phyloP scores from a whole-genome alignment of 257 asterid species.

The Prunella vulgaris region DNA sequence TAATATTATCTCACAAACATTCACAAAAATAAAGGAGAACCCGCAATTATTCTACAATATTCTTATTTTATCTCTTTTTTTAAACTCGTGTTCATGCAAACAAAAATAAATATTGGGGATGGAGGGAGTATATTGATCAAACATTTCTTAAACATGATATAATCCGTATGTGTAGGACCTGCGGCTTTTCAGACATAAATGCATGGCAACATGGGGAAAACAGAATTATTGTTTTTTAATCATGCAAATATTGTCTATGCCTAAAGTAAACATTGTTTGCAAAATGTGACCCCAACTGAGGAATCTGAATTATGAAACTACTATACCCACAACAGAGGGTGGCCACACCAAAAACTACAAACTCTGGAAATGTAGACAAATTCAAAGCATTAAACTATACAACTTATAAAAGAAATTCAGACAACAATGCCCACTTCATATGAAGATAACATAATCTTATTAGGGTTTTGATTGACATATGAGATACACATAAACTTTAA shows the following conservation, averaged over 20 bases:
- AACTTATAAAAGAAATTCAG: neutral
- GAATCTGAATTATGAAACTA: constrained; percentile 17
- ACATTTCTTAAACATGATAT: neutral
- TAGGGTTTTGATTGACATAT: constrained; percentile 16
- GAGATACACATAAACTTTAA: constrained; percentile 4
- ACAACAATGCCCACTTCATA: constrained; percentile 23
- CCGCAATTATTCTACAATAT: no score
- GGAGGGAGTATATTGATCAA: no score
- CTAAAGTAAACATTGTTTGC: constrained; percentile 22
- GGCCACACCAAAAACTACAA: constrained; percentile 17
- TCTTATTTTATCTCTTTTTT: no score
- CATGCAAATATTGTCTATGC: constrained; percentile 6
- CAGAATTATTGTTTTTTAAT: constrained; percentile 17
- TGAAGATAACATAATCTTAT: constrained; percentile 19
- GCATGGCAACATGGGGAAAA: constrained; percentile 28
- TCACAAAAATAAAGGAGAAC: no score
- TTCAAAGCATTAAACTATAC: constrained; percentile 13
- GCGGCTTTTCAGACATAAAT: constrained; percentile 17
- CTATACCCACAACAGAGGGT: neutral
- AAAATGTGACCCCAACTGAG: constrained; percentile 25
- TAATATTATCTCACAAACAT: no score
- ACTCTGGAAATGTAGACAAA: neutral
- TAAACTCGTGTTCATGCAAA: no score
- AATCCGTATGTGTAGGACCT: constrained; percentile 9
- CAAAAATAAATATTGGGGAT: no score